Evolutionary conservation across 108 stramenopile species (phyloP).

Genomic region (Thalassiosira profunda): DNA sequence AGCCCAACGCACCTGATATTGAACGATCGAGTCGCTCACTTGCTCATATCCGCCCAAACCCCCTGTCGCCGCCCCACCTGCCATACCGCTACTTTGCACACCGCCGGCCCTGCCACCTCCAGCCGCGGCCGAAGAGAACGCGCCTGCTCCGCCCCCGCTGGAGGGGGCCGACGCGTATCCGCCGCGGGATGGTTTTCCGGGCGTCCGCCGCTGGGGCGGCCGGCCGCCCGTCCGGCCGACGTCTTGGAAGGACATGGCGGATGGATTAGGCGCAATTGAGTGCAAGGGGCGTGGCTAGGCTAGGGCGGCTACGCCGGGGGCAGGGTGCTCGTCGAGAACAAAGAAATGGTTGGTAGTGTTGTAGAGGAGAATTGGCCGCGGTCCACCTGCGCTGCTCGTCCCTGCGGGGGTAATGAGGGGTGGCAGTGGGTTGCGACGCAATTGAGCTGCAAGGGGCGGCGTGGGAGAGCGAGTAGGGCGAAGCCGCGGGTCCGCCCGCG

Average conservation of each 20-base stretch:
- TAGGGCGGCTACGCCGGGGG: no score
- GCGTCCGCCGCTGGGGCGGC: background rate
- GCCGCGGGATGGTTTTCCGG: conserved; percentile 6
- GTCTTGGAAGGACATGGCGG: conserved; percentile 57
- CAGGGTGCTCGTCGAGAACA: no score
- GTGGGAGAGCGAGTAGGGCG: no score
- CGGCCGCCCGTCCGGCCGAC: conserved; percentile 22
- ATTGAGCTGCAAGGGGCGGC: no score
- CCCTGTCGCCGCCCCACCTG: background rate
- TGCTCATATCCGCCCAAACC: conserved; percentile 36
- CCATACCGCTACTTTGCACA: background rate
- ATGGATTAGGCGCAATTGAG: no score
- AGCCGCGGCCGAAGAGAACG: conserved; percentile 12
- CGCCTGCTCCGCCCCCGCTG: background rate
- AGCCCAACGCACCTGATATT: conserved; percentile 72
- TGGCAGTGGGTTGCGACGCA: no score
- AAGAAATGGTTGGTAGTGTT: no score
- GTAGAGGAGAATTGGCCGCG: no score
- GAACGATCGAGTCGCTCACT: conserved; percentile 58
- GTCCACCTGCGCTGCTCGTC: no score
- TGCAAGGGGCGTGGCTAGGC: no score
- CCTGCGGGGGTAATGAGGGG: no score
- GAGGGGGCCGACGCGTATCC: background rate
- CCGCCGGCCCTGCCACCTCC: background rate
- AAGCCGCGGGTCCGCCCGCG: no score